Evolutionary conservation across 2,329 filamentous ascomycete genomes (phyloP), one percentile per base, ranked within the genome.

Genomic region (Pseudogymnoascus sp.): DNA sequence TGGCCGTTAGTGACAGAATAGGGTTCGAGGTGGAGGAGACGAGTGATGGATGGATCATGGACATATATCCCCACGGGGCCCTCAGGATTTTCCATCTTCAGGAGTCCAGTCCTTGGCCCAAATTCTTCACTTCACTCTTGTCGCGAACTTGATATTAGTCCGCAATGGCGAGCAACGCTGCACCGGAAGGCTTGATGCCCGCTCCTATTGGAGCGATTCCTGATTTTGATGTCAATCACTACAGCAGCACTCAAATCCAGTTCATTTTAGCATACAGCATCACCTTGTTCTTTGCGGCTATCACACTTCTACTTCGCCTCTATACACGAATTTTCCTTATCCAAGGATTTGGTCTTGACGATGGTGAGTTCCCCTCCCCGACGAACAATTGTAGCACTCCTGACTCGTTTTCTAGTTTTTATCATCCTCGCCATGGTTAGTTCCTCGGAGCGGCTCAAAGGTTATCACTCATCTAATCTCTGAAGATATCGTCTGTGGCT

Each of bases 111-210:
- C 50, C 50, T 56, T 56, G n/a, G 10, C 50, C 50, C 25, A 18
- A n/a, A 56, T 33, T 56, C 50, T 56, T 56, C 28, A 56, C 50
- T 56, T 33, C 50, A 12, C n/a, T 33, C 28, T 28, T 56, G 25
- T 33, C 28, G 33, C 50, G 50, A 11, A 18, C 28, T 53, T 10
- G 47, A 33, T 56, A 53, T 12, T 12, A 18, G 10, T 33, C 28
- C n/a, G 14, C 3, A n/a, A 56, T 56, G 50, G 50, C 50, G 50
- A 33, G 50, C 50, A 56, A 56, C 5, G 11, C 50, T 18, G 50
- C 50, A 56, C 50, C 50, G 50, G 50, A 56, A 56, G 50, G 50
- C 50, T 56, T 56, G 50, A 56, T 56, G 50, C 50, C 50, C 50
- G n/a, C 50, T 56, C 50, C 50, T 18, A 2, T 56, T 18, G 50